phyloP scores from a whole-genome alignment of 2,329 filamentous ascomycete species.

The Neonectria ditissima region DNA sequence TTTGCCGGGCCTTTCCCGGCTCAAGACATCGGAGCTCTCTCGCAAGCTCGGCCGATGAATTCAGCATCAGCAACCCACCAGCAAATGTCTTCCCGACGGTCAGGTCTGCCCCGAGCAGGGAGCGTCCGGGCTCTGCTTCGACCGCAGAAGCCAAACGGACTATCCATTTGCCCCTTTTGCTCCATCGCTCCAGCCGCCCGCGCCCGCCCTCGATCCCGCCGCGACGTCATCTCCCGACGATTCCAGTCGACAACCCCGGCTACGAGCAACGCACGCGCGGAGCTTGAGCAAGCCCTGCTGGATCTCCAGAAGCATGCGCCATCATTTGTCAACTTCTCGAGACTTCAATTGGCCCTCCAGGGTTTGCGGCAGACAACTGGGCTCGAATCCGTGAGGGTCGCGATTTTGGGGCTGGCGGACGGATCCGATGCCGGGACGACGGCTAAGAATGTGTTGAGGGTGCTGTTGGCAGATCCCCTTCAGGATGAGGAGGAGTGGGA shows the following conservation, averaged over 20 bases:
- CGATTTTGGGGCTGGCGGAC: conserved; percentile 63
- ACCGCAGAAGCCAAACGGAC: conserved; percentile 21
- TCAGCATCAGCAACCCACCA: conserved; percentile 35
- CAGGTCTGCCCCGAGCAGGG: conserved; percentile 45
- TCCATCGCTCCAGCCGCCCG: conserved; percentile 40
- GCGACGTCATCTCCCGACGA: conserved; percentile 42
- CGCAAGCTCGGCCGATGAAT: conserved; percentile 29
- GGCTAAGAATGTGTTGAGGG: conserved; percentile 74
- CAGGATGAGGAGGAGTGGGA: conserved; percentile 75
- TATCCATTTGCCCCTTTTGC: conserved; percentile 50
- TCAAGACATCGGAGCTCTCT: conserved; percentile 34
- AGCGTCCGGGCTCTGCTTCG: conserved; percentile 44
- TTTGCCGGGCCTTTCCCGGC: conserved; percentile 45
- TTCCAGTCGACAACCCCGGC: conserved; percentile 45
- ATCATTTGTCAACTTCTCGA: conserved; percentile 74
- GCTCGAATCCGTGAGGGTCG: conserved; percentile 68
- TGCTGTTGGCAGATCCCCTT: conserved; percentile 79
- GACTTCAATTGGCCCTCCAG: conserved; percentile 77
- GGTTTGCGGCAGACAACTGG: conserved; percentile 70
- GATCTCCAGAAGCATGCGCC: conserved; percentile 72
- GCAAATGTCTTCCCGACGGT: conserved; percentile 48
- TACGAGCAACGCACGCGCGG: conserved; percentile 55
- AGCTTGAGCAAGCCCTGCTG: conserved; percentile 70
- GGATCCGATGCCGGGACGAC: conserved; percentile 56
- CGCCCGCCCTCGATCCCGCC: conserved; percentile 38